phyloP scores from a whole-genome alignment of 345 rosid species.

The Hypericum androsaemum region DNA sequence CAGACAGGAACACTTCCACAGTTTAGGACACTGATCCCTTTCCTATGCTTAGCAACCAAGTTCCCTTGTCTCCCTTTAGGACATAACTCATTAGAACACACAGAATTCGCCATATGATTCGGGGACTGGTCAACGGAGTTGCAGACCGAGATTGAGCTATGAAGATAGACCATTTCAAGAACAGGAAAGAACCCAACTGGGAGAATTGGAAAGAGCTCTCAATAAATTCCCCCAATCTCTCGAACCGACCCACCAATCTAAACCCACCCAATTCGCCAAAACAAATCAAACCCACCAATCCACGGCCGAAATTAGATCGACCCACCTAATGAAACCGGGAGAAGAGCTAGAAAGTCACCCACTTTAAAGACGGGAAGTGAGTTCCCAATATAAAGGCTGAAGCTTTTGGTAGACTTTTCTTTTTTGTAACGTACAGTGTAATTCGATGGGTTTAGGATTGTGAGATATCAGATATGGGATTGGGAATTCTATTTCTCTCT shows the following conservation, averaged over 20 bases:
- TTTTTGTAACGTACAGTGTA: too few species aligned
- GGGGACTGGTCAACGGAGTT: conserved; percentile 59
- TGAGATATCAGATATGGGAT: too few species aligned
- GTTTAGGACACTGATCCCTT: conserved; percentile 26
- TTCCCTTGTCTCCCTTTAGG: conserved; percentile 35
- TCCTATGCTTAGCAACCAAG: conserved; percentile 26
- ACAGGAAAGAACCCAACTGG: background rate
- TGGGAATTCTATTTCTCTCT: too few species aligned
- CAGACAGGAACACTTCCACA: conserved; percentile 35
- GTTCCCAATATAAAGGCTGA: too few species aligned
- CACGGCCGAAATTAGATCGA: conserved; percentile 25
- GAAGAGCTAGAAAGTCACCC: conserved; percentile 1
- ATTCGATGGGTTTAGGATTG: too few species aligned
- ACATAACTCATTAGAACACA: conserved; percentile 35
- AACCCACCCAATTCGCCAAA: conserved; percentile 9
- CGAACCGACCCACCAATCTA: conserved; percentile 6
- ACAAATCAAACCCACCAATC: conserved; percentile 22
- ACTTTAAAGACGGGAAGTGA: too few species aligned
- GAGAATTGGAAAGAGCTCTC: too few species aligned
- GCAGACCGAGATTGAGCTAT: conserved; percentile 76
- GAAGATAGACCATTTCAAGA: conserved; percentile 69
- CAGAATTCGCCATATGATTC: conserved; percentile 44
- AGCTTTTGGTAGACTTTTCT: too few species aligned
- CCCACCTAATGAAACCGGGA: conserved; percentile 22
- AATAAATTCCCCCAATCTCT: conserved; percentile 11